phyloP scores from a whole-genome alignment of 1,139 yeast genomes.

The Taphrina communis region DNA sequence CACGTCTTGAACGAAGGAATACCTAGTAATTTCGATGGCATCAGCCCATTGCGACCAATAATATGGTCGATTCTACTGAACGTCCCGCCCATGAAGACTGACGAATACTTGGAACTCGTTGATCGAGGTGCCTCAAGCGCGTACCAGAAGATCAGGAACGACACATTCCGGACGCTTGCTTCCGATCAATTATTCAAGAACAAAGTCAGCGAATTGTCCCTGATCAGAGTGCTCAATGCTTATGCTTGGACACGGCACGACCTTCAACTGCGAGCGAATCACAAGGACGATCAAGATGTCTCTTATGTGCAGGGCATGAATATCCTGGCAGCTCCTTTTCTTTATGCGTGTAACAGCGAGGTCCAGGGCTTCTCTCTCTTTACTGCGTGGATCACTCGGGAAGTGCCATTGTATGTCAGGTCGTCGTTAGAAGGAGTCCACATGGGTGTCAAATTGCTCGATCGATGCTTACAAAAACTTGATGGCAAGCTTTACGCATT shows the following conservation, averaged over 20 bases:
- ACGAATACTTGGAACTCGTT: slow-evolving; percentile 63
- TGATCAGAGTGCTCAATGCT: slow-evolving; percentile 74
- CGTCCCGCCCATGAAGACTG: slow-evolving; percentile 62
- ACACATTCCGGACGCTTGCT: slow-evolving; percentile 83
- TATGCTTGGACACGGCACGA: slow-evolving; percentile 62
- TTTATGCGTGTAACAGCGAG: slow-evolving; percentile 77
- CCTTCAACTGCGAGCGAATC: neutral
- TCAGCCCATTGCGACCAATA: slow-evolving; percentile 66
- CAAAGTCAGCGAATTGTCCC: slow-evolving; percentile 70
- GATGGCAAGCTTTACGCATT: slow-evolving; percentile 73
- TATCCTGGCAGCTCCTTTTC: slow-evolving; percentile 82
- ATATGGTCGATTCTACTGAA: slow-evolving; percentile 83
- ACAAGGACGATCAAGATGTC: slow-evolving; percentile 25
- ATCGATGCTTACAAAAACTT: slow-evolving; percentile 69
- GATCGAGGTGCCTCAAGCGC: slow-evolving; percentile 63
- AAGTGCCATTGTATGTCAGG: slow-evolving; percentile 78
- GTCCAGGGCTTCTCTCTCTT: slow-evolving; percentile 83
- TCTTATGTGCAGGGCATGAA: slow-evolving; percentile 92
- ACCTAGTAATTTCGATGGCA: slow-evolving; percentile 13
- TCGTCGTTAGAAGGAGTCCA: slow-evolving; percentile 84
- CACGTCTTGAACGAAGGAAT: slow-evolving; percentile 37
- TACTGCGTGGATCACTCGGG: slow-evolving; percentile 62
- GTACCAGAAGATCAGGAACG: slow-evolving; percentile 77
- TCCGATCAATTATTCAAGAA: slow-evolving; percentile 71
- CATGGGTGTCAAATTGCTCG: slow-evolving; percentile 70